Base-by-base conservation (phyloP, 495 filamentous ascomycete genomes). In the Entonaema liquescens region DNA sequence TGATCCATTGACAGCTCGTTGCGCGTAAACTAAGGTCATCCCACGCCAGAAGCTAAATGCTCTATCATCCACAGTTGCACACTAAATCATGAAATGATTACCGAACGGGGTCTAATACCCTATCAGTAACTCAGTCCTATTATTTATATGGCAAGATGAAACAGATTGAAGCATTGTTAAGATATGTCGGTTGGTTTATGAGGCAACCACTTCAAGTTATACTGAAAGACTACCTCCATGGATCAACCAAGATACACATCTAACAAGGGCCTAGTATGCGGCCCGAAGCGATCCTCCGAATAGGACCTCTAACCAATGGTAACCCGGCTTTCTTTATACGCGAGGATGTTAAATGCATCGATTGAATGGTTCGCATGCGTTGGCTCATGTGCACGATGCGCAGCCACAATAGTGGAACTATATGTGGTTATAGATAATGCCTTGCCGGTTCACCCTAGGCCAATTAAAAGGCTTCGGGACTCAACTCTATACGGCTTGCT, bases 341-440 rank as follows among this genome's bases (percentile, higher is more conserved):
- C 19, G 42, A 47, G 17, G 19, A 21, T 47, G 42, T 19, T 23
- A n/a, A 47, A 47, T 47, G 42, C 42, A 47, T 23, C 42, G 19
- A 19, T 21, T 47, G 42, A 47, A 47, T 11, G 19, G 42, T 23
- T 47, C 2, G 9, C 8, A 47, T 23, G 42, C 42, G 23, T 7
- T 23, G 12, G 19, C 42, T 47, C 17, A 47, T 47, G 42, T 23
- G 42, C 19, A 23, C 19, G 12, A 47, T 21, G 23, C 42, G 17
- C 42, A 47, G 42, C 42, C 42, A n/a, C 38, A 40, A 40, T 40
- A 40, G 38, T 40, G 38, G 38, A 40, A 40, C 38, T 40, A 40
- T 40, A 47, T 47, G 15, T 8, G 9, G 19, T n/a, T 23, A 15
- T 15, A 15, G 1, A 47, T 12, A 47, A 3, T 47, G 42, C 17